phyloP scores from a whole-genome alignment of 306 rosid genomes.

The Prunus persica region DNA sequence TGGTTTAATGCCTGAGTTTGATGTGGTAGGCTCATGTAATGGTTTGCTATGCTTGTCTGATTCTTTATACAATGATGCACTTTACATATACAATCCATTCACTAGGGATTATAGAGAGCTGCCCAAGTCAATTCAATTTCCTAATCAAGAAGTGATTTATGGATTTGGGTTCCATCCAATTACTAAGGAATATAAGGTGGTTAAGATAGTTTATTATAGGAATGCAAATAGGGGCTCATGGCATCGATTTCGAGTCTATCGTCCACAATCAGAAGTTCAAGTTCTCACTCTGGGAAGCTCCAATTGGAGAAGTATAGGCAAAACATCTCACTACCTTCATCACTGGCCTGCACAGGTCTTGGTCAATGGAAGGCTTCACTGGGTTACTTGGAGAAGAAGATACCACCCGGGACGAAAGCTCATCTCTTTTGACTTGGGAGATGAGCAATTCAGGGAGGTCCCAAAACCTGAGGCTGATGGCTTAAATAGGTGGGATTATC shows the following conservation, averaged over 20 bases:
- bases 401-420: slow-evolving; percentile 22
- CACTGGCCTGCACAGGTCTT: slow-evolving; percentile 30
- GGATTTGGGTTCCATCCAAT: slow-evolving; percentile 38
- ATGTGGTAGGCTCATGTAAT: slow-evolving; percentile 34
- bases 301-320: slow-evolving; percentile 42
- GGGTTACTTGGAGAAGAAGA: slow-evolving; percentile 34
- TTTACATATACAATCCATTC: slow-evolving; percentile 36
- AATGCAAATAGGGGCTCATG: not conserved
- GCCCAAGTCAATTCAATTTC: slow-evolving; percentile 27
- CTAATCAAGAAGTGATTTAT: slow-evolving; percentile 28
- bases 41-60: slow-evolving; percentile 39
- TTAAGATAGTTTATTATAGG: slow-evolving; percentile 29
- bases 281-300: slow-evolving; percentile 34
- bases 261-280: slow-evolving; percentile 25
- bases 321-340: slow-evolving; percentile 19
- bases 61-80: slow-evolving; percentile 17
- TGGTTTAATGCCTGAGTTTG: slow-evolving; percentile 28
- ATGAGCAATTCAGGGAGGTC: slow-evolving; percentile 35
- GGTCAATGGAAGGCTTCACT: slow-evolving; percentile 46
- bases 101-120: slow-evolving; percentile 25
- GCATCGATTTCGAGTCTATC: not conserved
- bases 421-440: slow-evolving; percentile 40
- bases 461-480: slow-evolving; percentile 22
- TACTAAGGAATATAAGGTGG: slow-evolving; percentile 35
- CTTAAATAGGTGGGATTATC: slow-evolving; percentile 24